phyloP scores from a whole-genome alignment of 371 early-diverging fungal genomes.

The Parasitella parasitica region DNA sequence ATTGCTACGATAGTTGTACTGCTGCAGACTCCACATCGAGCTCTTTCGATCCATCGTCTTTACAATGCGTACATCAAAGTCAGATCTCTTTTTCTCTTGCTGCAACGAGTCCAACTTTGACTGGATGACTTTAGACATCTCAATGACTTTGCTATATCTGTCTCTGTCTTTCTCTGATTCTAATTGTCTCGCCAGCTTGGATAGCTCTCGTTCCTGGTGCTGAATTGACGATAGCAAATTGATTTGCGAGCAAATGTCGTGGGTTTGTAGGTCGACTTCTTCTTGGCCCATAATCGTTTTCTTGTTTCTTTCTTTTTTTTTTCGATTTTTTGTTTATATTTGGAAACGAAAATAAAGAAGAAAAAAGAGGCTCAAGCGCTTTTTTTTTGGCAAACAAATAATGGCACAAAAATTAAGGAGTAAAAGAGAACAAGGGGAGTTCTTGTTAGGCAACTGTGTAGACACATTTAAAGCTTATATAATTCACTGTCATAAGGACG shows the following conservation, averaged over 20 bases:
- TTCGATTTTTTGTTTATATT: neutral
- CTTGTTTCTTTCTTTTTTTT: neutral
- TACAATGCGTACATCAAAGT: neutral
- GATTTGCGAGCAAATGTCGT: neutral
- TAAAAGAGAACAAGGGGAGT: neutral
- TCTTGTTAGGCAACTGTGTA: too few species aligned
- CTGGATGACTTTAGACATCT: conserved; percentile 18
- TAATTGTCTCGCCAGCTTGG: conserved; percentile 8
- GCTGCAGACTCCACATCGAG: conserved; percentile 2
- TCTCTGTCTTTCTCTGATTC: conserved; percentile 17
- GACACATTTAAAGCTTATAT: too few species aligned
- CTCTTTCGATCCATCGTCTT: neutral
- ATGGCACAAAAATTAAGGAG: neutral
- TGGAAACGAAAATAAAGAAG: neutral
- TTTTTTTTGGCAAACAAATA: neutral
- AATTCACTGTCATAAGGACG: too few species aligned
- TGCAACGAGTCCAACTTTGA: conserved; percentile 13
- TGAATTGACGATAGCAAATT: conserved; percentile 8
- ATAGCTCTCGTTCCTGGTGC: conserved; percentile 5
- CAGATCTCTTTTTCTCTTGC: neutral
- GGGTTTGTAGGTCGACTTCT: neutral
- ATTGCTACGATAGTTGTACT: neutral
- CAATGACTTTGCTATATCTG: conserved; percentile 23
- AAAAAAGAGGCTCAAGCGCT: neutral
- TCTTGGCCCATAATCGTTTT: neutral